Conservation (phyloP, 208 protist genomes). For the Trypanosoma theileri region DNA sequence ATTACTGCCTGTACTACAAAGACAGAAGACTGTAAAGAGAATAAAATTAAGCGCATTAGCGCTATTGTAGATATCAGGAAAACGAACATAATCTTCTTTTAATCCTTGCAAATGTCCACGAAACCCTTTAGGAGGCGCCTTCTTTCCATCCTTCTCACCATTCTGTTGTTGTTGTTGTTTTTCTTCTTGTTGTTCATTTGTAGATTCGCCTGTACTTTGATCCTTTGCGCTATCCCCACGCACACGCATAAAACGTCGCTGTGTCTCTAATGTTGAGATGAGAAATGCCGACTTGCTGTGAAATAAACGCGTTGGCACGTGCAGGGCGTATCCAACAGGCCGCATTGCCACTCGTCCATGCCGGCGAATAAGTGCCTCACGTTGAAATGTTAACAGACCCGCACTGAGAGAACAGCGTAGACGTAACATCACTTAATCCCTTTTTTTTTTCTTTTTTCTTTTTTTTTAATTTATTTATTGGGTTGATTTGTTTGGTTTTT, state of each 20-base stretch:
- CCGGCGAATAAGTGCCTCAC: slow-evolving; percentile 13
- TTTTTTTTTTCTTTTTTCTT: background rate
- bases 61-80: slow-evolving; percentile 91
- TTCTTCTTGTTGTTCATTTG: slow-evolving; percentile 21
- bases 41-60: slow-evolving; percentile 87
- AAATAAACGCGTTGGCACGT: slow-evolving; percentile 14
- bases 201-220: slow-evolving; percentile 13
- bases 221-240: slow-evolving; percentile 20
- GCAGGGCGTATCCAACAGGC: slow-evolving; percentile 9
- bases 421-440: slow-evolving; percentile 22
- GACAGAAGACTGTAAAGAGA: slow-evolving; percentile 88
- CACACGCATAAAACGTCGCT: slow-evolving; percentile 33
- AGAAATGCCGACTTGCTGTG: background rate
- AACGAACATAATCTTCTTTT: slow-evolving; percentile 68
- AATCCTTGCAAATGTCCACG: slow-evolving; percentile 65
- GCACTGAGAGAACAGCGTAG: slow-evolving; percentile 25
- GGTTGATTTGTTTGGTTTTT: too few species aligned
- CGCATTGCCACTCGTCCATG: slow-evolving; percentile 14
- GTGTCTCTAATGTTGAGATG: slow-evolving; percentile 2
- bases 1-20: slow-evolving; percentile 86
- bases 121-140: slow-evolving; percentile 29
- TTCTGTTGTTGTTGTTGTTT: slow-evolving; percentile 29
- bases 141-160: slow-evolving; percentile 11
- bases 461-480: background rate
- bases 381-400: slow-evolving; percentile 15